phyloP scores from a whole-genome alignment of 169 alveolate genomes.

The Theileria sp. region DNA sequence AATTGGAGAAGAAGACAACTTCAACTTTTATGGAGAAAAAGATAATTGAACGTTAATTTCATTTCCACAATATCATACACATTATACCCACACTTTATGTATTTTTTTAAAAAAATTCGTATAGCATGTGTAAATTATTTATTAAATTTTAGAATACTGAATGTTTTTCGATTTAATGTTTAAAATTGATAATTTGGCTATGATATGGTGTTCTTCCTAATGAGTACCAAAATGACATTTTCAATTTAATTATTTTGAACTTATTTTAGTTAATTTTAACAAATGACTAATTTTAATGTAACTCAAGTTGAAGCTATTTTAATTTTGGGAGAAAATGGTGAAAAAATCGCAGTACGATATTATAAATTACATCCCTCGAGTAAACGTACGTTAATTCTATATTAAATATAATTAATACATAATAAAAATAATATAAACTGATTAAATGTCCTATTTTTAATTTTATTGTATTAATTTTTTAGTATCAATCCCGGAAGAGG shows the following conservation, averaged over 20 bases:
- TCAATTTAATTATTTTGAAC: background rate
- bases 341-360: conserved; percentile 74
- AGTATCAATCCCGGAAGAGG: conserved; percentile 29
- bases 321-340: conserved; percentile 66
- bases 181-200: background rate
- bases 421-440: background rate
- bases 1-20: conserved; percentile 93
- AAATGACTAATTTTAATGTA: conserved; percentile 66
- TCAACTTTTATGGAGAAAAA: conserved; percentile 91
- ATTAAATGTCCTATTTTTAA: background rate
- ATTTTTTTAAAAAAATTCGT: background rate
- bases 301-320: conserved; percentile 73
- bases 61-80: background rate
- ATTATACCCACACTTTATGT: background rate
- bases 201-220: background rate
- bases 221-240: no score
- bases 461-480: background rate
- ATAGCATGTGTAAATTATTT: background rate
- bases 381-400: conserved; percentile 1
- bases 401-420: background rate
- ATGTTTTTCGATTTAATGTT: background rate
- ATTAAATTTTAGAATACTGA: background rate
- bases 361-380: conserved; percentile 45
- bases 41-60: conserved; percentile 76
- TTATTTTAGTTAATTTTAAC: background rate